Evolutionary conservation across 2,329 filamentous ascomycete species (phyloP).

Genomic region (Aspergillus awamori): DNA sequence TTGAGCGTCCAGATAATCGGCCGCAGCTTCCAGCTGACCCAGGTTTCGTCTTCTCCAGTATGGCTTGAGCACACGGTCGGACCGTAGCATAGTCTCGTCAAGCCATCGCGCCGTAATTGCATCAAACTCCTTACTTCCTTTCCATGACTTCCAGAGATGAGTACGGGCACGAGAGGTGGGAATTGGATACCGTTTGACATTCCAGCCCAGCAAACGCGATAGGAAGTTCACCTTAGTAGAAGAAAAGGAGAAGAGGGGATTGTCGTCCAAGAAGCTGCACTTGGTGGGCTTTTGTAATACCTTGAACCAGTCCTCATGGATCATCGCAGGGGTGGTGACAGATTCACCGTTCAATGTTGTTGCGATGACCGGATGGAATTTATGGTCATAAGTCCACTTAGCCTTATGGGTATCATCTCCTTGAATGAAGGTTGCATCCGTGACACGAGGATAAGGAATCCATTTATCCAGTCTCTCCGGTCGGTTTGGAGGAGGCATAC

Average conservation of each 20-base stretch:
- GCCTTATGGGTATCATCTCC: constrained; percentile 54
- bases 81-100: constrained; percentile 52
- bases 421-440: constrained; percentile 56
- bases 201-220: constrained; percentile 32
- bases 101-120: constrained; percentile 53
- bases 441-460: constrained; percentile 58
- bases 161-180: constrained; percentile 52
- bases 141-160: constrained; percentile 54
- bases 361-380: constrained; percentile 50
- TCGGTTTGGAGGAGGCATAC: constrained; percentile 52
- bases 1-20: constrained; percentile 45
- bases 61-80: constrained; percentile 46
- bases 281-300: constrained; percentile 47
- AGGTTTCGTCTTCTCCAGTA: constrained; percentile 51
- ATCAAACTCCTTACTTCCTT: constrained; percentile 49
- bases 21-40: constrained; percentile 47
- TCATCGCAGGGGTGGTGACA: constrained; percentile 57
- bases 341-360: constrained; percentile 53
- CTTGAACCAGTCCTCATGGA: constrained; percentile 49
- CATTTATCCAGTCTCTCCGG: constrained; percentile 55
- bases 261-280: constrained; percentile 51
- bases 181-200: constrained; percentile 37
- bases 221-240: constrained; percentile 34
- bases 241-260: constrained; percentile 54
- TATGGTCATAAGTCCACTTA: constrained; percentile 52